Percentiles rank a stretch among this genome's conserved stretches.
Evolutionary conservation across 768 basidiomycete genomes (phyloP).

Genomic region (Royoungia palumana): DNA sequence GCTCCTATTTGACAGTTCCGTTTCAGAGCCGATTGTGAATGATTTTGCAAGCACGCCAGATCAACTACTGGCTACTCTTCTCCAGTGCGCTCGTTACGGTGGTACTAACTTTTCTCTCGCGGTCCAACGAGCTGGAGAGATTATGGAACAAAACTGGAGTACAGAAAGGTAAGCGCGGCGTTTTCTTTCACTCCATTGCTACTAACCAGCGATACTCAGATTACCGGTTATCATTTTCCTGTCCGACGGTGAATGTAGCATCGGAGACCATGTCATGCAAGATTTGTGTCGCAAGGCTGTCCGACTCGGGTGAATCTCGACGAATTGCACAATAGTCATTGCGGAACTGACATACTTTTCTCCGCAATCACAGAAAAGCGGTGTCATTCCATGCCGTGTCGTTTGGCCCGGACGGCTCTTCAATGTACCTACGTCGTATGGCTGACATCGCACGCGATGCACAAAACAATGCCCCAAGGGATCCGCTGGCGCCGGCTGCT

Average conservation of each 20-base stretch:
- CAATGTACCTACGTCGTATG: slow-evolving; percentile 43
- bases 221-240: slow-evolving; percentile 39
- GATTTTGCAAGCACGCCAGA: slow-evolving; percentile 47
- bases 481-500: slow-evolving; percentile 34
- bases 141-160: slow-evolving; percentile 49
- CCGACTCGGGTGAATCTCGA: slow-evolving; percentile 40
- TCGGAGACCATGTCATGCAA: slow-evolving; percentile 37
- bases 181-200: background rate
- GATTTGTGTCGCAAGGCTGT: slow-evolving; percentile 42
- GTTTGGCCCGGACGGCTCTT: slow-evolving; percentile 39
- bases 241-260: slow-evolving; percentile 45
- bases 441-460: slow-evolving; percentile 47
- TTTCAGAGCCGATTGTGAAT: slow-evolving; percentile 34
- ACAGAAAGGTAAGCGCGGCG: slow-evolving; percentile 39
- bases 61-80: slow-evolving; percentile 38
- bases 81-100: slow-evolving; percentile 28
- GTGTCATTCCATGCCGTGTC: slow-evolving; percentile 59
- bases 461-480: slow-evolving; percentile 42
- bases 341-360: background rate
- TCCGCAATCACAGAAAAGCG: slow-evolving; percentile 38
- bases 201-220: slow-evolving; percentile 1
- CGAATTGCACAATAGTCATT: too few relatives aligned
- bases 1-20: slow-evolving; percentile 39
- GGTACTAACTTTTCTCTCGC: slow-evolving; percentile 48
- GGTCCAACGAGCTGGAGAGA: slow-evolving; percentile 29